Conservation (phyloP, 2,329 filamentous ascomycete species). For the Fusarium setosum region DNA sequence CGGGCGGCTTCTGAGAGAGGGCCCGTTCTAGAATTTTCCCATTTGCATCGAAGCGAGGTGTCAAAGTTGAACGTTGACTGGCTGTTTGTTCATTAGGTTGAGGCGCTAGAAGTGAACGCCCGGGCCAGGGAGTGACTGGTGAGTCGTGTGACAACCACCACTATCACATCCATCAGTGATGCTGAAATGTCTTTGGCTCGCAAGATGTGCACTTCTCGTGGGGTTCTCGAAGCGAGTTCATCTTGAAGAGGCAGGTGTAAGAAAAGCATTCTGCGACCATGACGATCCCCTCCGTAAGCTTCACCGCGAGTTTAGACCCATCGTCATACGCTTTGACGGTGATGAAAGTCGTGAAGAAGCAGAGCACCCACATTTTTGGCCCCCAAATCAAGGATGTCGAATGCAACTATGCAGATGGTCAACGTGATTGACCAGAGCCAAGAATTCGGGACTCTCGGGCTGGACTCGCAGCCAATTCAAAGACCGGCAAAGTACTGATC, state of each 20-base stretch:
- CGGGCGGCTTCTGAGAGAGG: not conserved
- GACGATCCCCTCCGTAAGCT: constrained; percentile 22
- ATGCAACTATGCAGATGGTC: constrained; percentile 17
- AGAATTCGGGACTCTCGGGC: constrained; percentile 10
- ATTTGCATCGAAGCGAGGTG: not conserved
- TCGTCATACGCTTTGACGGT: constrained; percentile 19
- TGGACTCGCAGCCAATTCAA: constrained; percentile 20
- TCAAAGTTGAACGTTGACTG: not conserved
- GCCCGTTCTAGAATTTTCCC: constrained; percentile 20
- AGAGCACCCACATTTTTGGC: constrained; percentile 14
- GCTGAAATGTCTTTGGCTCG: not conserved
- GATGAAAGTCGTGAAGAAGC: not conserved
- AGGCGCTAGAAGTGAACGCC: not conserved
- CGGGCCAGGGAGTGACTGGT: not conserved
- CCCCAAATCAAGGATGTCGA: not conserved
- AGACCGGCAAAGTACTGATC: constrained; percentile 57
- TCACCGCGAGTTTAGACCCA: not conserved
- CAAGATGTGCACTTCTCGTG: not conserved
- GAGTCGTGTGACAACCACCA: not conserved
- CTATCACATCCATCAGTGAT: not conserved
- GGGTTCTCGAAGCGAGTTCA: not conserved
- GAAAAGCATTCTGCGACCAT: constrained; percentile 22
- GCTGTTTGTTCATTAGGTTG: not conserved
- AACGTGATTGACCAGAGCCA: constrained; percentile 15
- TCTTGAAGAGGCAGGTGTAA: constrained; percentile 14